Base-by-base conservation (phyloP, 164 flowering plant genomes). In the Stephania cephalantha region DNA sequence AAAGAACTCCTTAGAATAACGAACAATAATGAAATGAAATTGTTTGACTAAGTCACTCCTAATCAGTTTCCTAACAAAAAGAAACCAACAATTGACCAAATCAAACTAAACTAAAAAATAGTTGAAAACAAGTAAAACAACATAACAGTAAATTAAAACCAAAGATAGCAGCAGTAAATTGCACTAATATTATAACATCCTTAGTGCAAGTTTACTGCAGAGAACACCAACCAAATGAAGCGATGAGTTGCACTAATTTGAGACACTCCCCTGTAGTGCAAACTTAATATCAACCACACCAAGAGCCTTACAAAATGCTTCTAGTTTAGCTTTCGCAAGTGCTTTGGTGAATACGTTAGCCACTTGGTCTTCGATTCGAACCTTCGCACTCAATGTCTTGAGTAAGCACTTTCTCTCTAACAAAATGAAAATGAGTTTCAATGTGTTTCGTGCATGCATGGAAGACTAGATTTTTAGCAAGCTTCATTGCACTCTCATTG, bases 251-350 rank as follows among this genome's bases (percentile, higher is more conserved):
- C 66, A 71, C 66, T 71, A 77, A 66, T 45, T 74, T 72, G 46
- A 50, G 63, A 74, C 77, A 74, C 80, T 61, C 71, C 65, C 71
- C 77, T 74, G 73, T 74, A 80, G 74, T 80, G 79, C 79, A 73
- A 6, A 66, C 72, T 53, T 44, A 63, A 55, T 66, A 20, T 77
- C 75, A 31, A 68, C 42, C 25, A 66, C 67, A 18, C 79, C 74
- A 63, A 76, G 76, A 69, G 76, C 76, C n/a, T 11, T 22, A 1
- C 72, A 6, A 69, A 80, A 80, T n/a, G 25, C 25, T 25, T 25
- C 25, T 25, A 25, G 0, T 25, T 25, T 25, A 25, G 25, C 25
- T 25, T 25, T 1, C 9, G 22, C 74, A 77, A 74, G 74, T 74
- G 42, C 71, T 78, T 18, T 74, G 18, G 42, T 80, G 76, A 9